Evolutionary conservation across 805 yeast genomes (phyloP), one percentile per base, ranked within the genome.

Genomic region (Torulaspora indica): DNA sequence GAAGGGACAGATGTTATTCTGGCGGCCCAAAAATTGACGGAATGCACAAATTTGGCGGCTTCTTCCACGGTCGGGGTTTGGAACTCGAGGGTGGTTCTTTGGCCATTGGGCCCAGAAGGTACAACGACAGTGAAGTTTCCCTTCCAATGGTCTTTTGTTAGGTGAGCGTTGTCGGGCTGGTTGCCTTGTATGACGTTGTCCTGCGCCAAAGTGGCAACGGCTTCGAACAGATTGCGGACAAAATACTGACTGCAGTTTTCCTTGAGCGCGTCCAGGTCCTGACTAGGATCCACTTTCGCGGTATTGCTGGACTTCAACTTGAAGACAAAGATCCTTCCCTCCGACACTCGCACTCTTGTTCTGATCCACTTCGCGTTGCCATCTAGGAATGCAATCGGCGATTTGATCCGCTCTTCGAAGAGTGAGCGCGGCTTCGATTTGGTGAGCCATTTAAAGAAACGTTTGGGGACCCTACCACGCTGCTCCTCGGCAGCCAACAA

Each of bases 21-120:
- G 1, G 91, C 85, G 2, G 95, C 86, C 96, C 96, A 89, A 61
- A 85, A 89, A 63, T 88, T 89, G 64, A 93, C 81, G 4, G 91
- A 79, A 53, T 82, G 77, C 13, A 85, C 78, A 63, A 77, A 86
- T 57, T 79, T 84, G 34, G 68, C 66, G 0, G 95, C 93, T 46
- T 77, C 76, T 52, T 81, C 85, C 18, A 69, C 60, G 10, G 86
- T 78, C 8, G 82, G 82, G 0, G 88, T 79, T 63, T 78, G 80
- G 61, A 85, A 83, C 24, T 79, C 68, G 13, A 84, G 67, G 47
- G 67, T 57, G 3, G 68, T 71, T 49, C 69, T 31, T 15, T 66
- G 1, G 42, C 38, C 5, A 50, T 51, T 37, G 52, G 45, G 1
- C 49, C 45, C 53, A 2, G 40, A 47, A 4, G 66, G 63, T 14